Evolutionary conservation across 2,329 filamentous ascomycete genomes (phyloP).

Genomic region (Fusarium verrucosum): DNA sequence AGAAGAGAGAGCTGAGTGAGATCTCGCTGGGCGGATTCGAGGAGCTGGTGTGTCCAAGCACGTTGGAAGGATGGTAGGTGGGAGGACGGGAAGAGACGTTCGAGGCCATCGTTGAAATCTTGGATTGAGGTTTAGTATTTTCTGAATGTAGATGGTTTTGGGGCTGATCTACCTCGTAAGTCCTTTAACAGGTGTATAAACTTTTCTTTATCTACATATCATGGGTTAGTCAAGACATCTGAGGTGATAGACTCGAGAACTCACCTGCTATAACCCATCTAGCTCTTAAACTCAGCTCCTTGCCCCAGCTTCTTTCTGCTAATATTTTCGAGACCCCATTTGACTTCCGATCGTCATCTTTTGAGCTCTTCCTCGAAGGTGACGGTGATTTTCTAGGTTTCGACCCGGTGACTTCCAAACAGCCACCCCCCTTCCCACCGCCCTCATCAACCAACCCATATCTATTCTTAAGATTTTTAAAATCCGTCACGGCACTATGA

Average conservation of each 20-base stretch:
- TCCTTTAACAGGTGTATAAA: slow-evolving; percentile 53
- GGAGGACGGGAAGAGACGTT: slow-evolving; percentile 56
- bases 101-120: slow-evolving; percentile 60
- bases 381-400: slow-evolving; percentile 32
- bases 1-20: slow-evolving; percentile 54
- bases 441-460: slow-evolving; percentile 53
- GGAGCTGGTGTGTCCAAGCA: slow-evolving; percentile 58
- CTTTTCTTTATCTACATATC: slow-evolving; percentile 57
- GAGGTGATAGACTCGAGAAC: slow-evolving; percentile 1
- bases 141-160: not conserved
- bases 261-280: slow-evolving; percentile 57
- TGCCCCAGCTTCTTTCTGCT: slow-evolving; percentile 48
- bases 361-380: slow-evolving; percentile 38
- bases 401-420: slow-evolving; percentile 18
- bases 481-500: slow-evolving; percentile 57
- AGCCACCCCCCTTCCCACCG: not conserved
- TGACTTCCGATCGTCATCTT: slow-evolving; percentile 37
- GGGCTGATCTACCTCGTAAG: slow-evolving; percentile 49
- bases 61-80: slow-evolving; percentile 55
- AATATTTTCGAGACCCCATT: slow-evolving; percentile 30
- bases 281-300: slow-evolving; percentile 49
- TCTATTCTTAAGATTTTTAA: slow-evolving; percentile 52
- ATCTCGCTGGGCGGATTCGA: slow-evolving; percentile 56
- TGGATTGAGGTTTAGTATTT: not conserved
- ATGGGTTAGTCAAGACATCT: not conserved